Base-by-base conservation (phyloP, 441 rosid genomes). In the Populus hybrid region DNA sequence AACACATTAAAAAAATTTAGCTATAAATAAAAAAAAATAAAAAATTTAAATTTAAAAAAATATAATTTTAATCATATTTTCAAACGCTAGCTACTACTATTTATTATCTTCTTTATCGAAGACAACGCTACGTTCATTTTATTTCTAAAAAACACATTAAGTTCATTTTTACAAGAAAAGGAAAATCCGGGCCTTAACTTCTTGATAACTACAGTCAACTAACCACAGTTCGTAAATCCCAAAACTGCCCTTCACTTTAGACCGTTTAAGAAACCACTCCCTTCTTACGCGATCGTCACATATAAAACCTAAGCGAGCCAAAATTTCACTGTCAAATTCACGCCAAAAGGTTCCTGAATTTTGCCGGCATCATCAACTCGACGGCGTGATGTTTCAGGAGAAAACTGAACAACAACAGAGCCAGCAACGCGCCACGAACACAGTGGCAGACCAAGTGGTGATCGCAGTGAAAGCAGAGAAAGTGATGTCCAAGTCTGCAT, bases 391-490 rank as follows among this genome's bases (percentile, higher is more conserved):
- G 85, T 53, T 79, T 9, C 78, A 83, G 3, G 82, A 75, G 64
- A 76, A 67, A 72, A 70, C 66, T 3, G 84, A 79, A 14, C 67
- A 76, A 3, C 67, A 74, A 5, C 73, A 76, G 9, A 75, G 79
- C 26, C 19, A 12, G 9, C 23, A 76, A 36, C 81, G 86, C 50
- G 28, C 79, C 80, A 65, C 75, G 38, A 50, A 59, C 40, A 10
- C 73, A 42, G 76, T 26, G 42, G 79, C 82, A 61, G 86, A 81
- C 75, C 86, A 76, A 85, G 88, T 85, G 79, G 78, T 90, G 32
- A 90, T 90, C 50, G 94, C 92, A 46, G 91, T 87, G 32, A 87
- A 78, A 82, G 94, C 91, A 19, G 89, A 87, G 80, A 87, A 85
- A 76, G 89, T 82, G 73, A 88, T 90, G 68, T 87, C 94, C 69